Base-by-base conservation (phyloP, 345 rosid species). In the Euphorbia pulcherrima region DNA sequence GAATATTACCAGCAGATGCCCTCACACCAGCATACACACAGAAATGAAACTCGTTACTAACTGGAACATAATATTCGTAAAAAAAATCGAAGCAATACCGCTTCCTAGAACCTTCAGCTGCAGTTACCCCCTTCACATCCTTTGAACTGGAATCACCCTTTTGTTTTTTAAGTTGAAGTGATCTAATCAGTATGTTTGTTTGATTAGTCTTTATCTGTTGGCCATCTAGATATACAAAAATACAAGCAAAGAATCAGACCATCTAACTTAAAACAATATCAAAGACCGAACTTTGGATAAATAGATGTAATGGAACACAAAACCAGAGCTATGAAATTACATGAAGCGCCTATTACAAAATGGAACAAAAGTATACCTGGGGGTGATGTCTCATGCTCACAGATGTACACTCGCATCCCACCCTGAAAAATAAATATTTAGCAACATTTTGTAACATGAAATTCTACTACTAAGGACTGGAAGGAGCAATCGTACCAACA, bases 111-210 rank as follows among this genome's bases (percentile, higher is more conserved):
- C 83, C 78, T 67, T 90, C 97, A 71, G 83, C 80, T 53, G 78
- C 65, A 62, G 84, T 44, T 39, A 60, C 77, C 58, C 76, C 85
- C 72, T 88, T 90, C 17, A 65, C 78, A 35, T 76, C 88, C 80
- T 86, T 92, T 3, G 84, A 81, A 72, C 78, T 74, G 60, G 90
- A 73, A 69, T 87, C 90, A 52, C 83, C 81, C 79, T 78, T 90
- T 60, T 82, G 92, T 72, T 85, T 87, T 83, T 80, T 86, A 41
- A 90, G 74, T 71, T 81, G 77, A 60, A 93, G 98, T 0, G 98
- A 86, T 81, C 98, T 84, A 67, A 93, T 90, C 68, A 93, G 73
- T 78, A 90, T 93, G 76, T 93, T 93, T 68, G 87, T 86, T 83
- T 85, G 97, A 75, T 93, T 86, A 40, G 98, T 93, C 80, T 83